These are phyloP conservation scores for Stromatinia cepivora DNA, from an alignment of 2,329 filamentous ascomycete genomes.

Conservation along the genomic window DNA sequence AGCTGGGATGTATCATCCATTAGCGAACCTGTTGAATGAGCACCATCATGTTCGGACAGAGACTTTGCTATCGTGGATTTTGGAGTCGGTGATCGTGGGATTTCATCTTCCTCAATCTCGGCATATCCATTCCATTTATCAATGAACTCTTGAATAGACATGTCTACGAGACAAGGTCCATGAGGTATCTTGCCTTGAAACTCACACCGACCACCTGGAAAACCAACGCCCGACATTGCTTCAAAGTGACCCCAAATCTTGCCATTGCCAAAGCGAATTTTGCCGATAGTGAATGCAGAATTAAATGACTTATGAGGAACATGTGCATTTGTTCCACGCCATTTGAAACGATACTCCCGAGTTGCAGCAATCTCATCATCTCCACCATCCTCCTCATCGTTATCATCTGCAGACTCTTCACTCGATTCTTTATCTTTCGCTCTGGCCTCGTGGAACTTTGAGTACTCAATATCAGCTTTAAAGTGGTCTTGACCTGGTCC, in stretches of 20 bases:
- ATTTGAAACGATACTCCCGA: slow-evolving; percentile 12
- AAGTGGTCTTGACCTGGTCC: slow-evolving; percentile 13
- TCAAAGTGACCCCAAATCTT: slow-evolving; percentile 15
- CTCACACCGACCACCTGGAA: slow-evolving; percentile 1
- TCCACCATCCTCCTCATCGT: background rate
- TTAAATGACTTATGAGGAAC: background rate
- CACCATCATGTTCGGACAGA: background rate
- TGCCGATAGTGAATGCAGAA: slow-evolving; percentile 1
- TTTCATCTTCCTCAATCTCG: slow-evolving; percentile 17
- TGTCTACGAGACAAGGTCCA: slow-evolving; percentile 11
- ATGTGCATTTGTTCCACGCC: slow-evolving; percentile 6
- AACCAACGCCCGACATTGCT: slow-evolving; percentile 5
- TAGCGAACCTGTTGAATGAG: background rate
- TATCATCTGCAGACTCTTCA: slow-evolving; percentile 1
- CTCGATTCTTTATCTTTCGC: slow-evolving; percentile 5
- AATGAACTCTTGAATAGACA: slow-evolving; percentile 12
- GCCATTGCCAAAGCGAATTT: slow-evolving; percentile 12
- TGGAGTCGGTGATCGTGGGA: slow-evolving; percentile 6
- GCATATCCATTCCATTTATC: slow-evolving; percentile 15
- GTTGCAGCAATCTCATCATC: slow-evolving; percentile 15
- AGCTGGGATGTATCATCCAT: too few species aligned
- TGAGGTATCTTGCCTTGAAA: slow-evolving; percentile 17
- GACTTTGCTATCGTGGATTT: background rate
- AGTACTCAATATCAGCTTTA: slow-evolving; percentile 15
- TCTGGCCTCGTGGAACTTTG: slow-evolving; percentile 13